These are phyloP conservation scores for Leptographium procerum DNA, from an alignment of 2,329 filamentous ascomycete genomes.

Conservation along the genomic window DNA sequence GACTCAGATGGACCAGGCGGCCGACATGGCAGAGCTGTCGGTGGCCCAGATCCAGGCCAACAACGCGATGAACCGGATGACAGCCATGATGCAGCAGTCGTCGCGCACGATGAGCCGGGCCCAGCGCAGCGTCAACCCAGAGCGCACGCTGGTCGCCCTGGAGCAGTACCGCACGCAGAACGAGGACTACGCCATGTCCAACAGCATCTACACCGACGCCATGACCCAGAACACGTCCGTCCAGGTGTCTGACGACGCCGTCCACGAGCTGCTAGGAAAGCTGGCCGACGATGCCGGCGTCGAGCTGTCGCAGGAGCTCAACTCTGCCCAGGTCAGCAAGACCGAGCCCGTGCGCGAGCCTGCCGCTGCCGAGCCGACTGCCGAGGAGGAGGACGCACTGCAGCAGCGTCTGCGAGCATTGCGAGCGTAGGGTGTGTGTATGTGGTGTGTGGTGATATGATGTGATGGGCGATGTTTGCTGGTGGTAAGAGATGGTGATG, in stretches of 20 bases:
- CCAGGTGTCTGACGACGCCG: constrained; percentile 68
- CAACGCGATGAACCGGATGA: constrained; percentile 55
- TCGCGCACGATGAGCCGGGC: constrained; percentile 47
- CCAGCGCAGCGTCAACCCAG: constrained; percentile 47
- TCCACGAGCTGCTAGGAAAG: constrained; percentile 75
- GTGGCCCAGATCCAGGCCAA: constrained; percentile 53
- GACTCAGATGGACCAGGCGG: constrained; percentile 52
- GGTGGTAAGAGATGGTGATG: not conserved
- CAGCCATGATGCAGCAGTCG: constrained; percentile 50
- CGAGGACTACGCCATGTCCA: constrained; percentile 53
- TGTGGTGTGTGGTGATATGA: not conserved
- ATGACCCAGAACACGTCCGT: constrained; percentile 66
- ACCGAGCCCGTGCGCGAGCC: constrained; percentile 43
- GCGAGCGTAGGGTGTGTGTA: constrained; percentile 28
- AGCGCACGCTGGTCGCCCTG: constrained; percentile 48
- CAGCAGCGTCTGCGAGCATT: constrained; percentile 48
- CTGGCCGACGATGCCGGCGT: constrained; percentile 82
- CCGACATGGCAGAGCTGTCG: constrained; percentile 51
- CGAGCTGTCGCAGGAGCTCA: constrained; percentile 67
- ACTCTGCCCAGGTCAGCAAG: constrained; percentile 40
- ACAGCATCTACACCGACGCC: constrained; percentile 75
- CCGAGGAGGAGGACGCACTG: constrained; percentile 69
- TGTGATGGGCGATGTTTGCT: no score
- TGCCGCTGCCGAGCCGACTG: constrained; percentile 53
- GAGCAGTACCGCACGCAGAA: constrained; percentile 52